Evolutionary conservation across 2,329 filamentous ascomycete species (phyloP).

Genomic region (Fusarium tjaetaba): DNA sequence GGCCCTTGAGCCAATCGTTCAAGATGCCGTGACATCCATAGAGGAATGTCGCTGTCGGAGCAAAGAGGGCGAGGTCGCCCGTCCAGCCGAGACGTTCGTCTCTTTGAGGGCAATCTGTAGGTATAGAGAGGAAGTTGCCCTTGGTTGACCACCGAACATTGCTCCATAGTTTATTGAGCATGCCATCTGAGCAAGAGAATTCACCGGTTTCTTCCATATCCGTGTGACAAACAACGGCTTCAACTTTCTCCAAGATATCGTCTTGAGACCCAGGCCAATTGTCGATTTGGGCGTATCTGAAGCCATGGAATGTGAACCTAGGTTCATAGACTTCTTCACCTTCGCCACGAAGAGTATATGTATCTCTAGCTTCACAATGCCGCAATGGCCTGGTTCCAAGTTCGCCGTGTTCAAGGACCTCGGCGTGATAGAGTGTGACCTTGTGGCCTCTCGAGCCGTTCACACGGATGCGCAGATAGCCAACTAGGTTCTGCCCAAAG

Average conservation of each 20-base stretch:
- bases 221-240: slow-evolving; percentile 56
- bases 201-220: slow-evolving; percentile 61
- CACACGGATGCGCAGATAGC: background rate
- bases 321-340: slow-evolving; percentile 49
- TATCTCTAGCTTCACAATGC: background rate
- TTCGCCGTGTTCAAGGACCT: slow-evolving; percentile 15
- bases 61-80: slow-evolving; percentile 59
- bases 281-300: slow-evolving; percentile 59
- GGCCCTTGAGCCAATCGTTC: slow-evolving; percentile 24
- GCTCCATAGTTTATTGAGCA: slow-evolving; percentile 63
- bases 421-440: background rate
- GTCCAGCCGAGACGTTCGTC: slow-evolving; percentile 66
- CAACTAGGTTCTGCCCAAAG: slow-evolving; percentile 18
- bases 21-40: slow-evolving; percentile 61
- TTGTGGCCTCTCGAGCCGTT: background rate
- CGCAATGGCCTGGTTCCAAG: slow-evolving; percentile 1
- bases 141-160: slow-evolving; percentile 66
- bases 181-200: slow-evolving; percentile 61
- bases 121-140: slow-evolving; percentile 66
- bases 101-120: slow-evolving; percentile 59
- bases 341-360: background rate
- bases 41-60: slow-evolving; percentile 61
- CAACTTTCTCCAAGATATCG: slow-evolving; percentile 33
- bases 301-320: slow-evolving; percentile 63
- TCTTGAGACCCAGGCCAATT: slow-evolving; percentile 47